These are phyloP conservation scores for Fusarium fujikuroi DNA, from an alignment of 2,329 filamentous ascomycete genomes.

Conservation along the genomic window DNA sequence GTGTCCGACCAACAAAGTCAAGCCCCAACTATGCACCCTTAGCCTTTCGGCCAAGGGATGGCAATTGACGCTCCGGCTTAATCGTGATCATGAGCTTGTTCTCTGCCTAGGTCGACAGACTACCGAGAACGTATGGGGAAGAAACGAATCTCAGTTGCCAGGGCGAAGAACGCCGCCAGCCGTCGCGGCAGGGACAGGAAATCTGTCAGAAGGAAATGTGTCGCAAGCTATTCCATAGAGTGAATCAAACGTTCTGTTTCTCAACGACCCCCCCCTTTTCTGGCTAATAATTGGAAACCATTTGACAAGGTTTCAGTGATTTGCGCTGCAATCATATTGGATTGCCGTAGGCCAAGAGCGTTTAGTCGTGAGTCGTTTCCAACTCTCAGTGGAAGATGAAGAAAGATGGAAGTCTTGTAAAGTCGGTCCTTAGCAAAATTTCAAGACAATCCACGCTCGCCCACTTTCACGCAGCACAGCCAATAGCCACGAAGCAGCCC, in stretches of 20 bases:
- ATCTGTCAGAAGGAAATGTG: constrained; percentile 17
- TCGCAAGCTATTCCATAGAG: constrained; percentile 23
- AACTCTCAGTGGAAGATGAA: constrained; percentile 18
- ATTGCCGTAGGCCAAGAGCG: not conserved
- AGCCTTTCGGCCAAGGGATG: constrained; percentile 81
- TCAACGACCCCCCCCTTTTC: not conserved
- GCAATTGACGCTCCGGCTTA: constrained; percentile 98
- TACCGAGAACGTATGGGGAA: constrained; percentile 81
- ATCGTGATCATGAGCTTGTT: constrained; percentile 81
- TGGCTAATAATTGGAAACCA: not conserved
- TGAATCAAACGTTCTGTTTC: constrained; percentile 1
- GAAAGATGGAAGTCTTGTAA: constrained; percentile 14
- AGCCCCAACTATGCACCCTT: constrained; percentile 88
- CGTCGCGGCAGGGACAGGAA: constrained; percentile 62
- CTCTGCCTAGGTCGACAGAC: constrained; percentile 80
- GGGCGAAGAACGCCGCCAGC: constrained; percentile 57
- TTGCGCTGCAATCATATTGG: not conserved
- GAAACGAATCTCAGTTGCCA: constrained; percentile 70
- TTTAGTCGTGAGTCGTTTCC: not conserved
- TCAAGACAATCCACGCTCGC: constrained; percentile 22
- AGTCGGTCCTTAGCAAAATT: constrained; percentile 34
- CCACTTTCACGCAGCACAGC: constrained; percentile 30
- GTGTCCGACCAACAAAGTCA: constrained; percentile 95
- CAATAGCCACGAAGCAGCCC: constrained; percentile 34
- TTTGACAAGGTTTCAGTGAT: not conserved